Conservation (phyloP, 2,329 filamentous ascomycete genomes). For the Penicillium brevicompactum region DNA sequence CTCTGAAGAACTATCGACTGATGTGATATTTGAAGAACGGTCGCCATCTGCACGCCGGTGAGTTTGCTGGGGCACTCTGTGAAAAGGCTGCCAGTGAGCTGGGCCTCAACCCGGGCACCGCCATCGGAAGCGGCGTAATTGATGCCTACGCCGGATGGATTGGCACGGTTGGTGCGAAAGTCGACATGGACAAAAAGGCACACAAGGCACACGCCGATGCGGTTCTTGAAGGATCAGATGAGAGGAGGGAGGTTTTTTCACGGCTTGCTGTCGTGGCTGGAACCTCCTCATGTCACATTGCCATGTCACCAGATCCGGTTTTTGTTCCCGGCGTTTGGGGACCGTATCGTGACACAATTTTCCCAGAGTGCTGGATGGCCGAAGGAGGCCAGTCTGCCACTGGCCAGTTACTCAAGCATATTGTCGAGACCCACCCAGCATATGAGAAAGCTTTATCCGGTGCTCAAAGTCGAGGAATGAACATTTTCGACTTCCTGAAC, state of each 20-base stretch:
- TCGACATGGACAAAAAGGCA: conserved; percentile 63
- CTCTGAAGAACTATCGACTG: conserved; percentile 21
- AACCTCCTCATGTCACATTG: conserved; percentile 95
- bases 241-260: conserved; percentile 88
- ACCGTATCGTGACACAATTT: conserved; percentile 89
- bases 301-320: conserved; percentile 89
- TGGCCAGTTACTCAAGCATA: conserved; percentile 89
- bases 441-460: conserved; percentile 78
- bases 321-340: conserved; percentile 98
- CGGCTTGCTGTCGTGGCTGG: conserved; percentile 92
- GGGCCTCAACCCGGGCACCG: conserved; percentile 81
- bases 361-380: conserved; percentile 93
- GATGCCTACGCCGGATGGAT: conserved; percentile 99
- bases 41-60: conserved; percentile 85
- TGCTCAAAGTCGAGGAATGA: conserved; percentile 78
- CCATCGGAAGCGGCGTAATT: conserved; percentile 94
- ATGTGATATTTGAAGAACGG: conserved; percentile 69
- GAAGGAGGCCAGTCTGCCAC: conserved; percentile 97
- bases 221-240: conserved; percentile 70
- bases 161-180: conserved; percentile 96
- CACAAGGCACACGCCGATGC: conserved; percentile 65
- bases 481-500: conserved; percentile 95
- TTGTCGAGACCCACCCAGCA: conserved; percentile 92
- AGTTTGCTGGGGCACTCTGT: conserved; percentile 82
- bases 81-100: conserved; percentile 81